These are phyloP conservation scores for Fusarium buharicum DNA, from an alignment of 2,329 filamentous ascomycete species.

Conservation along the genomic window DNA sequence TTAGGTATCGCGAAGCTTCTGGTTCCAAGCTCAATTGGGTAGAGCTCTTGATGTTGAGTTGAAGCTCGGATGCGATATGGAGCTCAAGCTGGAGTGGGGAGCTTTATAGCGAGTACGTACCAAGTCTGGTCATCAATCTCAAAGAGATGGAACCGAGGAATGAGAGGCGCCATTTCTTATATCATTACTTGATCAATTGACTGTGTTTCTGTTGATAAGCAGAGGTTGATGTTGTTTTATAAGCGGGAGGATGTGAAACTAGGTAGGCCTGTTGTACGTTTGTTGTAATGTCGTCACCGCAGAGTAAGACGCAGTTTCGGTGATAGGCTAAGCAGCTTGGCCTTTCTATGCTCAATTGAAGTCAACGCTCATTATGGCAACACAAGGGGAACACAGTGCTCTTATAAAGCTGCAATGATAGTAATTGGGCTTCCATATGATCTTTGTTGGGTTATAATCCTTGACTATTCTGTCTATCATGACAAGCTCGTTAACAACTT, in stretches of 20 bases:
- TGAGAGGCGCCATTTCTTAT: slow-evolving; percentile 57
- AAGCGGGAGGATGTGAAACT: slow-evolving; percentile 23
- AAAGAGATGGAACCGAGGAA: slow-evolving; percentile 71
- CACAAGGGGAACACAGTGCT: background rate
- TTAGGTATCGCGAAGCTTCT: background rate
- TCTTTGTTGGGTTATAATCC: background rate
- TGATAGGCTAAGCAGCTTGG: no score
- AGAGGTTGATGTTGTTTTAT: slow-evolving; percentile 8
- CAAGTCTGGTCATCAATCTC: slow-evolving; percentile 75
- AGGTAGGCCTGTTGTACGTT: background rate
- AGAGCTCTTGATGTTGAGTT: background rate
- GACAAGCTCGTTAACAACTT: background rate
- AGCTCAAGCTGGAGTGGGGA: slow-evolving; percentile 8
- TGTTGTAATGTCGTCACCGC: slow-evolving; percentile 30
- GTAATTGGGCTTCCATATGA: background rate
- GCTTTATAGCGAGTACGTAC: slow-evolving; percentile 54
- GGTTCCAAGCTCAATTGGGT: background rate
- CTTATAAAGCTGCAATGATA: background rate
- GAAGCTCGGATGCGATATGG: slow-evolving; percentile 4
- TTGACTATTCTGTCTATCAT: background rate
- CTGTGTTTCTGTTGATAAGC: background rate
- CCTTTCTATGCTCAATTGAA: background rate
- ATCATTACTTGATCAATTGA: background rate
- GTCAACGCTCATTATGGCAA: background rate
- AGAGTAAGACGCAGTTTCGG: slow-evolving; percentile 11